phyloP scores from a whole-genome alignment of 129 eudicot genomes.

The Lactuca sativa region DNA sequence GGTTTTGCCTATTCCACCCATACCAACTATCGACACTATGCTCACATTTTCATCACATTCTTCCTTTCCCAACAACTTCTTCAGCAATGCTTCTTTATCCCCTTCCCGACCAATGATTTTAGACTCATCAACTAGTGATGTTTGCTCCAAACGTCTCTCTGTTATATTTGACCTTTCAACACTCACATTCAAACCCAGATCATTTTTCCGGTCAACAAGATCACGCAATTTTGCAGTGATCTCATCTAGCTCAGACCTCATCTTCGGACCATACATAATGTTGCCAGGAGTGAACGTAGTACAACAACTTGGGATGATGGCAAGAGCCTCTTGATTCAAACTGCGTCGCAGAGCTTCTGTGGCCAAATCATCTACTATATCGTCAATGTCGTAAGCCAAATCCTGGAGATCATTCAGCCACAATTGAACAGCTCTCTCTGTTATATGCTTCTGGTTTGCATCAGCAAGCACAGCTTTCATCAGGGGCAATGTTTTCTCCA shows the following conservation, averaged over 20 bases:
- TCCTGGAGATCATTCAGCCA: constrained; percentile 25
- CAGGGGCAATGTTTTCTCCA: neutral
- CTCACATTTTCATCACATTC: neutral
- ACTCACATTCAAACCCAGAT: constrained; percentile 16
- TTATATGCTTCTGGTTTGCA: neutral
- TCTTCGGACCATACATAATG: neutral
- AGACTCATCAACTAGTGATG: constrained; percentile 1
- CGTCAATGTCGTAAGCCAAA: neutral
- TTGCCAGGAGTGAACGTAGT: neutral
- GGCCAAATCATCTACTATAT: neutral
- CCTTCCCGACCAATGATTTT: constrained; percentile 23
- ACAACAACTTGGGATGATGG: neutral
- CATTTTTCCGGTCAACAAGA: neutral
- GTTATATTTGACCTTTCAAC: neutral
- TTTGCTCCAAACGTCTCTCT: too few species aligned
- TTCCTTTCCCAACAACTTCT: neutral
- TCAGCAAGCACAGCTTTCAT: constrained; percentile 38
- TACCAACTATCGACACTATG: neutral
- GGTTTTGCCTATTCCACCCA: neutral
- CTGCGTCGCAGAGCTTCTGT: neutral
- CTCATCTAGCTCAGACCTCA: neutral
- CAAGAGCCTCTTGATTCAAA: neutral
- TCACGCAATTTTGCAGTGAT: neutral
- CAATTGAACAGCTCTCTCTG: constrained; percentile 16
- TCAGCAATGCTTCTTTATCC: constrained; percentile 7